phyloP scores from a whole-genome alignment of 2,329 filamentous ascomycete species.

The Lasiodiplodia hormozganensis region DNA sequence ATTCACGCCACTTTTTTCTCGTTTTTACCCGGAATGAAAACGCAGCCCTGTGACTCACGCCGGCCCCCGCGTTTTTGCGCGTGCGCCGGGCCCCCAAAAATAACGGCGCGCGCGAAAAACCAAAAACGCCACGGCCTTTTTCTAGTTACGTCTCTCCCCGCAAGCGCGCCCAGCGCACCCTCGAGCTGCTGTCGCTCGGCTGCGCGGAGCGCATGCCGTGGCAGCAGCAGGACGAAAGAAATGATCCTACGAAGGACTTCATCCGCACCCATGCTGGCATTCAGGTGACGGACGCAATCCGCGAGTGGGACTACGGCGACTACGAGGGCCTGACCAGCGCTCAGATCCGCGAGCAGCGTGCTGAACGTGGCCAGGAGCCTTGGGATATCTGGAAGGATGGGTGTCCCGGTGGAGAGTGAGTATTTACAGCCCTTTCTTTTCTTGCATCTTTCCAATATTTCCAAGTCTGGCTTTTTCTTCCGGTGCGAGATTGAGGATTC shows the following conservation, averaged over 20 bases:
- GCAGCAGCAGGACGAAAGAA: conserved; percentile 41
- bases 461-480: background rate
- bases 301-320: conserved; percentile 69
- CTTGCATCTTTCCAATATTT: background rate
- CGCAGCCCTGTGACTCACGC: background rate
- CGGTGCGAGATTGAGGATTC: background rate
- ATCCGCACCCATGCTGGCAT: conserved; percentile 48
- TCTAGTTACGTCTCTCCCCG: conserved; percentile 82
- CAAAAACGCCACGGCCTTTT: conserved; percentile 7
- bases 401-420: conserved; percentile 79
- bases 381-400: conserved; percentile 92
- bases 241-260: conserved; percentile 28
- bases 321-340: conserved; percentile 65
- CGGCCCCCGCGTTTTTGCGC: background rate
- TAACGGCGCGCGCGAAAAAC: too few relatives aligned
- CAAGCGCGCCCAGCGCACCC: conserved; percentile 83
- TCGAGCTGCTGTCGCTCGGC: conserved; percentile 82
- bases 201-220: conserved; percentile 75
- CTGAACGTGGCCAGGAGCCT: conserved; percentile 52
- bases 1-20: background rate
- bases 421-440: background rate
- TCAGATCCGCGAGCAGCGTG: conserved; percentile 58
- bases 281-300: conserved; percentile 58
- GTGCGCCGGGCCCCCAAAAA: background rate
- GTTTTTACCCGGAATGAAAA: background rate